Conservation (phyloP, 2,329 filamentous ascomycete genomes). For the Cadophora gregata region DNA sequence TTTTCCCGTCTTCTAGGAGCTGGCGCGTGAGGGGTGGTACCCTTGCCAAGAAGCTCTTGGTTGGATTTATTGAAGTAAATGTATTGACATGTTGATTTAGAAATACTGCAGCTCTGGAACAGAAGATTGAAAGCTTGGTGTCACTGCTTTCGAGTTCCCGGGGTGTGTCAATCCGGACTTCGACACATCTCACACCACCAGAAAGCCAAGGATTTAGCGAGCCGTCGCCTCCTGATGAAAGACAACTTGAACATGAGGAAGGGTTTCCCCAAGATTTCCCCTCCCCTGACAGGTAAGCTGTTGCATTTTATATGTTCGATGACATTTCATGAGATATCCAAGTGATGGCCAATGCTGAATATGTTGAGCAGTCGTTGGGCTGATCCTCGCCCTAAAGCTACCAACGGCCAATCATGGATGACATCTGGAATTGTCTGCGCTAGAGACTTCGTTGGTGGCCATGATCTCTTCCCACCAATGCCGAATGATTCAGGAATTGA, state of each 20-base stretch:
- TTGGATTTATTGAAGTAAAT: not conserved
- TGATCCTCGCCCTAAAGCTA: not conserved
- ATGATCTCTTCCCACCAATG: conserved; percentile 6
- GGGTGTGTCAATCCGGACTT: conserved; percentile 16
- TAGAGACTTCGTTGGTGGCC: conserved; percentile 1
- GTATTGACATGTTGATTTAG: conserved; percentile 10
- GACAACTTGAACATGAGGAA: not conserved
- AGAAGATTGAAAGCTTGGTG: conserved; percentile 37
- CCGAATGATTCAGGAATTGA: not conserved
- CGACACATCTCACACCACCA: conserved; percentile 20
- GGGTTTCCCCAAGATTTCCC: not conserved
- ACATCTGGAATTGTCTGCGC: not conserved
- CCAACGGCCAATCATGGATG: not conserved
- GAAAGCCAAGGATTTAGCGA: conserved; percentile 22
- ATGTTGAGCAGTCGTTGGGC: not conserved
- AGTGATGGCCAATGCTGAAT: not conserved
- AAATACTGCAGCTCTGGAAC: conserved; percentile 33
- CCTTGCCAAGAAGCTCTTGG: not conserved
- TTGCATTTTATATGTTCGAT: not conserved
- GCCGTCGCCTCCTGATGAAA: conserved; percentile 6
- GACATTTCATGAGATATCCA: not conserved
- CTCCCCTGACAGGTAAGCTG: not conserved
- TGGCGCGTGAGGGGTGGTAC: not conserved
- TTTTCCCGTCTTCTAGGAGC: not conserved
- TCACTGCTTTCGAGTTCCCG: conserved; percentile 33